Evolutionary conservation across 2,329 filamentous ascomycete genomes (phyloP), one percentile per base, ranked within the genome.

Genomic region (Clonostachys byssicola): DNA sequence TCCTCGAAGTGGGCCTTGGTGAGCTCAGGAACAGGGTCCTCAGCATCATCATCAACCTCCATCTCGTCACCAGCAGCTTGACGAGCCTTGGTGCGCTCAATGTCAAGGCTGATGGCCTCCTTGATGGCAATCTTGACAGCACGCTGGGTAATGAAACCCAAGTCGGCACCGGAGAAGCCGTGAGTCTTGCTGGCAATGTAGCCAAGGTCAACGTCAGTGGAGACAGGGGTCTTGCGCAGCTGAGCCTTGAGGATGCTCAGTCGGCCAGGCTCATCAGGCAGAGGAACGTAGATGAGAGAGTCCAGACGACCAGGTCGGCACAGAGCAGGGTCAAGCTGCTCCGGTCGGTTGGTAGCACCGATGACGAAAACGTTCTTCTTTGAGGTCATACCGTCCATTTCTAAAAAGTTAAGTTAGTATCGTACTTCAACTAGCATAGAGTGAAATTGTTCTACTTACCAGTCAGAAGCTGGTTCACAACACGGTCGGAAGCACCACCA

Each of bases 321-420:
- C 60, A 99, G 82, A 59, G 94, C 94, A 66, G 94, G 94, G 71
- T 99, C 94, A 51, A 99, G 88, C 77, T 97, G 94, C 77, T 99
- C 94, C 40, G 94, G 94, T 77, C 94, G 83, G 79, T 99, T 99
- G 71, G 94, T 99, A 42, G 94, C 94, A 68, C 94, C 94, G 60
- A 99, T 99, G 56, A 99, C 94, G 73, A 99, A 99, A 55, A 99
- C 94, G 68, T 99, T 99, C 88, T 99, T 99, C 89, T 99, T 99
- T 38, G 92, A 96, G 42, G 92, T 97, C 92, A 97, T 97, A 61
- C 92, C 92, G 59, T 97, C 92, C 92, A 97, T 96, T 83, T 97
- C 90, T 88, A 53, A 14, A 17, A 33, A 42, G 42, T 12, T 46
- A 50, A 42, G 12, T 20, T 59, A 47, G n/a, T 20, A 42, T 12